Evolutionary conservation across 768 basidiomycete genomes (phyloP), one percentile per base, ranked within the genome.

Genomic region (Tulasnella sp.): DNA sequence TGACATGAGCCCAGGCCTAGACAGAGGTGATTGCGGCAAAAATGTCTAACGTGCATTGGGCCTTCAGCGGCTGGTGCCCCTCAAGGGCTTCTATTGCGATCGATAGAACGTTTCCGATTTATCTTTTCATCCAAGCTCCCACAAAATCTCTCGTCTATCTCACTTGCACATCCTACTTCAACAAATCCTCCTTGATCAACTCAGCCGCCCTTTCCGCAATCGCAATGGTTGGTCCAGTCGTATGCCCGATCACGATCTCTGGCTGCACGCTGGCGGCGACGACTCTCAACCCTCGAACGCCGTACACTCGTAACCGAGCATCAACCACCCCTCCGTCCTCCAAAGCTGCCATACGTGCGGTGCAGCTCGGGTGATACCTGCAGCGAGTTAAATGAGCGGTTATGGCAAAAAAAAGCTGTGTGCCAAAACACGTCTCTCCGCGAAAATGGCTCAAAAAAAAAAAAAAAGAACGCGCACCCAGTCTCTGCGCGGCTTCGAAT

Each of bases 211-310:
- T 76, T 78, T 82, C 82, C 1, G 82, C 81, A 42, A 82, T 46
- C 24, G 71, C 78, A 42, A 80, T 78, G 34, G 81, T 76, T 2
- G 74, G 62, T 8, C 72, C 80, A 7, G 48, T 39, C 12, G 76
- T 77, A 62, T 77, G 76, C 34, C 76, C 76, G 58, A 18, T 75
- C 0, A 87, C 82, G 76, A 89, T 83, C 46, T 83, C 86, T 56
- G 89, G 88, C 78, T 87, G 87, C 34, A 89, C 81, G 18, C 86
- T 87, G 62, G 88, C 88, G 80, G 90, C 89, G 24, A 84, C 88
- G 19, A 90, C 85, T n/a, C 89, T 80, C 73, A 90, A 84, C 72
- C 86, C 85, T 75, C 82, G 82, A 6, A 85, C 82, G 4, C 89
- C 89, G 52, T 88, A 85, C 52, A 90, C 88, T 34, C 83, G 80